A percentile compares a stretch with the other conserved stretches of the same genome.
Evolutionary conservation across 1,284 basidiomycete species (phyloP).

Genomic region (Sphagnurus paluster): DNA sequence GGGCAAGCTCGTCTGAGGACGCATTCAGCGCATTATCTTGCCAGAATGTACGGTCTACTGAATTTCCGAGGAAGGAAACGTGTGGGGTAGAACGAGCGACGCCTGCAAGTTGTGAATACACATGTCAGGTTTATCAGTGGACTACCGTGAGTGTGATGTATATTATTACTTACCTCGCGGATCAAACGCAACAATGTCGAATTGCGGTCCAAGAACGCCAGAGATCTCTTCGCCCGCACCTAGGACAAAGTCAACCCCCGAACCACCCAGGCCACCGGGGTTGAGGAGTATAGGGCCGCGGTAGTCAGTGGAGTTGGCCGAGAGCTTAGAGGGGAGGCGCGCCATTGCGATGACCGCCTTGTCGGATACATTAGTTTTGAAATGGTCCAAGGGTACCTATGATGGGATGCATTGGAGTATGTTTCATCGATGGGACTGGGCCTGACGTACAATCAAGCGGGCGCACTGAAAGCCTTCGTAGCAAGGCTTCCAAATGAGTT

Average conservation of each 20-base stretch:
- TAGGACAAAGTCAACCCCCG: constrained; percentile 38
- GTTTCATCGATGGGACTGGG: background rate
- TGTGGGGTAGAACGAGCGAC: constrained; percentile 34
- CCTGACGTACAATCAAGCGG: constrained; percentile 24
- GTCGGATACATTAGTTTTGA: constrained; percentile 15
- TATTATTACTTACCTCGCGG: constrained; percentile 31
- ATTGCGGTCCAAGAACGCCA: constrained; percentile 40
- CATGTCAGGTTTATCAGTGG: no score
- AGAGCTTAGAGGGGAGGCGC: constrained; percentile 13
- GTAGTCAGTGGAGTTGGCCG: constrained; percentile 11
- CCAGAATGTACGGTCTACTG: constrained; percentile 32
- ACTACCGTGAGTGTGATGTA: background rate
- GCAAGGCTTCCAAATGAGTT: constrained; percentile 21
- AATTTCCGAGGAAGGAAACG: constrained; percentile 32
- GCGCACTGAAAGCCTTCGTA: constrained; percentile 25
- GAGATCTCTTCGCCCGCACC: constrained; percentile 29
- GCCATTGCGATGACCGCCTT: constrained; percentile 20
- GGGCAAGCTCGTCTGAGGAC: constrained; percentile 25
- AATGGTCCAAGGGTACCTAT: constrained; percentile 15
- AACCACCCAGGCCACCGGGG: constrained; percentile 53
- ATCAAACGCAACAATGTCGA: constrained; percentile 53
- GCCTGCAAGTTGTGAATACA: no score
- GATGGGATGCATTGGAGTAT: background rate
- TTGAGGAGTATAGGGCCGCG: constrained; percentile 42
- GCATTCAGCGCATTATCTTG: constrained; percentile 17